phyloP scores from a whole-genome alignment of 1,284 basidiomycete species.

The Malassezia globosa region DNA sequence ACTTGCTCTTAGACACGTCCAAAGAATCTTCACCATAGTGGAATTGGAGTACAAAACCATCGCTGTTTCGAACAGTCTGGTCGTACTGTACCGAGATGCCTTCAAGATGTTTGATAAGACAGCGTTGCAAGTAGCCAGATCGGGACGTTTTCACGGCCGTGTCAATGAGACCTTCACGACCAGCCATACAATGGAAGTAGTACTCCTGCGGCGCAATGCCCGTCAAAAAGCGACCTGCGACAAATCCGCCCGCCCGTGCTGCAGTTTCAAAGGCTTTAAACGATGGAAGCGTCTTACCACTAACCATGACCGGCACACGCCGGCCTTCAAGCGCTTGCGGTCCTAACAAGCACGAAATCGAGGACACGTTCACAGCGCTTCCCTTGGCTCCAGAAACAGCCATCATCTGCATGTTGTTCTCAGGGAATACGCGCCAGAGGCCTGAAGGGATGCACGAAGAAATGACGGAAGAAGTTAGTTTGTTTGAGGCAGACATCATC shows the following conservation, averaged over 20 bases:
- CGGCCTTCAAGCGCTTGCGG: slow-evolving; percentile 97
- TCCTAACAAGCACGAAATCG: slow-evolving; percentile 91
- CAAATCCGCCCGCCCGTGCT: slow-evolving; percentile 95
- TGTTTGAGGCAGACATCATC: slow-evolving; percentile 56
- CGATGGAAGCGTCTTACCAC: slow-evolving; percentile 92
- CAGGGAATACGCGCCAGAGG: slow-evolving; percentile 64
- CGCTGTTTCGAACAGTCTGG: slow-evolving; percentile 90
- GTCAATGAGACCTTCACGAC: slow-evolving; percentile 95
- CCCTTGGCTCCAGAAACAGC: slow-evolving; percentile 97
- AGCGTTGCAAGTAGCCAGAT: slow-evolving; percentile 94
- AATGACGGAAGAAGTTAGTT: slow-evolving; percentile 66
- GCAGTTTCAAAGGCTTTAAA: slow-evolving; percentile 95
- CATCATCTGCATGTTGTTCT: slow-evolving; percentile 99
- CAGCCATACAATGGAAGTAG: slow-evolving; percentile 99
- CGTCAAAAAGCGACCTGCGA: slow-evolving; percentile 97
- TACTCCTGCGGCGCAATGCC: slow-evolving; percentile 98
- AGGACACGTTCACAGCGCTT: slow-evolving; percentile 89
- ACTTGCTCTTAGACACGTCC: slow-evolving; percentile 71
- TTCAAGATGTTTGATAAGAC: slow-evolving; percentile 96
- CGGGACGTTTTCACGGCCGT: slow-evolving; percentile 98
- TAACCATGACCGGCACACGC: slow-evolving; percentile 97
- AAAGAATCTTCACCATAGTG: slow-evolving; percentile 91
- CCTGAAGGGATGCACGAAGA: slow-evolving; percentile 72
- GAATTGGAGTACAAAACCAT: slow-evolving; percentile 89
- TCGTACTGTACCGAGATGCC: slow-evolving; percentile 94